Evolutionary conservation across 1,139 yeast genomes (phyloP), one percentile per base, ranked within the genome.

Genomic region (Geotrichum phurueaensis): DNA sequence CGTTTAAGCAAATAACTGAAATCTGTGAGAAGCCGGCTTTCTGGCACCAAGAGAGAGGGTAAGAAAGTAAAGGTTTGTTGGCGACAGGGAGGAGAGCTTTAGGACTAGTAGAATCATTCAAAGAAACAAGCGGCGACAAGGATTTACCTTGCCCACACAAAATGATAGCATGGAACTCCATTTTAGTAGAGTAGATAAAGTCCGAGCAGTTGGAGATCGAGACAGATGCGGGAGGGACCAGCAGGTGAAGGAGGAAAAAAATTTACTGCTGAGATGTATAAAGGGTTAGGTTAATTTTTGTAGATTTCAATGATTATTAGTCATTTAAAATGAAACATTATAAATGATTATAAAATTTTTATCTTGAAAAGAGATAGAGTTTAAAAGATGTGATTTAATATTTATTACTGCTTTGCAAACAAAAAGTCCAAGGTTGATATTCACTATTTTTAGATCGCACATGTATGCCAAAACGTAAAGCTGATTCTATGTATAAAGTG

Each of bases 121-220:
- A 80, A 51, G 81, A 76, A 0, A 95, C 82, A 64, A 91, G 83
- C 0, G 98, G 98, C 15, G 83, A 73, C 67, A 94, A 77, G 53
- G 81, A 79, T 43, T 80, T 79, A 23, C 98, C 98, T 59, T 82
- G 84, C 5, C 98, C 98, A 75, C 98, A 92, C 63, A 90, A 81
- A 36, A 94, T 83, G 54, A 92, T 81, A 0, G 97, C 98, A 69
- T 92, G 96, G 72, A 91, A 87, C 76, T 91, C 97, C 97, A 91
- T 90, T 31, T 10, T 56, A 10, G 18, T 12, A 25, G 51, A 15
- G n/a, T 12, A 15, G 47, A 39, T 2, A 39, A 22, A 18, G 47
- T 7, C 20, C 20, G n/a, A 39, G n/a, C 9, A 39, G 22, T n/a
- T 39, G 47, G 7, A 39, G 47, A 39, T 33, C 39, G 39, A 33